Conservation (phyloP, 2,329 filamentous ascomycete species). For the Sporothrix sp. region DNA sequence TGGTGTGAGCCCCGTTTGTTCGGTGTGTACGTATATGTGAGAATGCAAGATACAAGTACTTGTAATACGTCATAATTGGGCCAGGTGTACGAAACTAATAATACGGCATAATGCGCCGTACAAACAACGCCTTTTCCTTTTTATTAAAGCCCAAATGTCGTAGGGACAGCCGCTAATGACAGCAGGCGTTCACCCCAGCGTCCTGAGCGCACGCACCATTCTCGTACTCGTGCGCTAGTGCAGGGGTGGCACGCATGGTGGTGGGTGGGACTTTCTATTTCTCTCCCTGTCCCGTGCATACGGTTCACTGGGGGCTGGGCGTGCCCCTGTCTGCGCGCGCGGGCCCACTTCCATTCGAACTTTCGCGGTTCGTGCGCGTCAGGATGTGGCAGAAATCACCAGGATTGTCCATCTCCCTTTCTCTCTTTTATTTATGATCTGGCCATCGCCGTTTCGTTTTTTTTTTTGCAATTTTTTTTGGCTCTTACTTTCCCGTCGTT, state of each 20-base stretch:
- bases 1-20: too few relatives aligned
- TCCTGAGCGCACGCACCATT: slow-evolving; percentile 9
- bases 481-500: too few relatives aligned
- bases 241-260: slow-evolving; percentile 2
- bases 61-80: not conserved
- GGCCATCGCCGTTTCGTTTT: too few relatives aligned
- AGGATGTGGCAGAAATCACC: too few relatives aligned
- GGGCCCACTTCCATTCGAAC: not conserved
- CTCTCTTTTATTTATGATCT: not conserved
- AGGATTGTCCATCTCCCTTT: too few relatives aligned
- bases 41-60: too few relatives aligned
- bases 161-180: not conserved
- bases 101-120: too few relatives aligned
- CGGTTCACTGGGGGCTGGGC: not conserved
- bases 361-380: too few relatives aligned
- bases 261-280: not conserved
- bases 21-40: too few relatives aligned
- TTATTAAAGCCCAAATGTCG: too few relatives aligned
- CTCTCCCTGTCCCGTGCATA: slow-evolving; percentile 6
- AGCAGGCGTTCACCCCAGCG: not conserved
- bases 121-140: not conserved
- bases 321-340: slow-evolving; percentile 5
- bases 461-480: too few relatives aligned
- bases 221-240: slow-evolving; percentile 4
- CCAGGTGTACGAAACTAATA: too few relatives aligned